Percentiles rank a stretch among this genome's conserved stretches.
Evolutionary conservation across 2,329 filamentous ascomycete genomes (phyloP).

Genomic region (Fusarium sp.): DNA sequence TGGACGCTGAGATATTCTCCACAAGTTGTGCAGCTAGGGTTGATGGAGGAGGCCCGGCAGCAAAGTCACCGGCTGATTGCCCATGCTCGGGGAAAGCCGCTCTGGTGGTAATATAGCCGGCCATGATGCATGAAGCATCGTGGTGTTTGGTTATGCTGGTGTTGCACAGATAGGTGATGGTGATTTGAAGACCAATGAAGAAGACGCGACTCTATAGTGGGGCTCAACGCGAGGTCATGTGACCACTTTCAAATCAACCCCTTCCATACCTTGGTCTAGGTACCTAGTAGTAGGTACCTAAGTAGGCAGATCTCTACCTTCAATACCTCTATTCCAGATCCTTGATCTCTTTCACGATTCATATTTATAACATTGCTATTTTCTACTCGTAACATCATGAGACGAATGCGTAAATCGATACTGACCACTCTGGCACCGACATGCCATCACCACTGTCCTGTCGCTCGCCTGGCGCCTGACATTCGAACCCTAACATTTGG

Average conservation of each 20-base stretch:
- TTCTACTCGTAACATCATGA: not conserved
- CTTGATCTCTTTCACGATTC: not conserved
- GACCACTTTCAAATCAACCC: conserved; percentile 1
- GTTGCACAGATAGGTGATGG: conserved; percentile 9
- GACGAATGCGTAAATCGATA: not conserved
- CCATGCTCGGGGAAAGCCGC: conserved; percentile 35
- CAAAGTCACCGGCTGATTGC: conserved; percentile 35
- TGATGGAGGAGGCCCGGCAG: conserved; percentile 72
- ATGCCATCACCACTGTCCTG: conserved; percentile 5
- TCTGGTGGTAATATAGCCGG: conserved; percentile 42
- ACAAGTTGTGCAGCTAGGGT: conserved; percentile 91
- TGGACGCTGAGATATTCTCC: conserved; percentile 79
- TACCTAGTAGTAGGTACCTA: not conserved
- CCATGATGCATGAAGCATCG: conserved; percentile 52
- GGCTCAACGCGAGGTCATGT: conserved; percentile 46
- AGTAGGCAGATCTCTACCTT: no score
- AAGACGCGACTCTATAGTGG: conserved; percentile 42
- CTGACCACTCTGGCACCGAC: not conserved
- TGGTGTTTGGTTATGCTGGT: conserved; percentile 18
- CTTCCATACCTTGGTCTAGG: no score
- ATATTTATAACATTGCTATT: not conserved
- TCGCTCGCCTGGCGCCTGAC: conserved; percentile 4
- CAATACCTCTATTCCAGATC: not conserved
- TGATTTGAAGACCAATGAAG: not conserved
- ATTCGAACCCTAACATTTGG: conserved; percentile 13